Base-by-base conservation (phyloP, 345 rosid genomes). In the Euphorbia lathyris region DNA sequence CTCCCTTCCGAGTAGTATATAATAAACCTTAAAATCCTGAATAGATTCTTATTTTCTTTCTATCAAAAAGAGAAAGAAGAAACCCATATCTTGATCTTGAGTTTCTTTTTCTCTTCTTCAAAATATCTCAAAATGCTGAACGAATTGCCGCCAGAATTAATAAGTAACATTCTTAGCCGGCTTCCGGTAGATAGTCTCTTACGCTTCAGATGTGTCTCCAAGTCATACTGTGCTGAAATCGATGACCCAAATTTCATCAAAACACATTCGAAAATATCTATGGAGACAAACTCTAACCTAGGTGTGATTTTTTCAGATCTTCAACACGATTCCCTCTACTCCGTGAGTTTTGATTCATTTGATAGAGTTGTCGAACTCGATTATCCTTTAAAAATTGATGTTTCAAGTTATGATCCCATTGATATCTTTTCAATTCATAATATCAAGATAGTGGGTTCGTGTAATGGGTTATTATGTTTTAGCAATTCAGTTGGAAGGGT, bases 131-230 rank as follows among this genome's bases (percentile, higher is more conserved):
- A 43, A 64, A 64, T 64, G 67, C 13, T 11, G 5, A 32, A 43
- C 9, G 25, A 2, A 25, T 45, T 64, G 0, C 38, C 67, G 3
- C 67, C 34, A 5, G 53, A 64, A 12, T 6, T 64, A 5, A 0
- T 10, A 6, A 13, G 20, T 5, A 32, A 23, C 3, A 43, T 64
- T 14, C 36, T 64, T 1, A 45, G 30, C 55, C 20, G 69, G 23
- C 58, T 51, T 8, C 59, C 59, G 6, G 59, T 66, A 9, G 45
- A 66, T 1, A 4, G 1, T 32, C 59, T 66, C n/a, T 17, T 66
- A 4, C 59, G 69, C 25, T 65, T 66, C 59, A 29, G 58, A 17
- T 66, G 45, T 17, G 29, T 48, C 20, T 66, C 58, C 12, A 66
- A 66, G 30, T 66, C 59, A 27, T 66, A 58, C 47, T 20, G 43